Base-by-base conservation (phyloP, 129 eudicot genomes). In the Pseudognaphalium luteoalbum region DNA sequence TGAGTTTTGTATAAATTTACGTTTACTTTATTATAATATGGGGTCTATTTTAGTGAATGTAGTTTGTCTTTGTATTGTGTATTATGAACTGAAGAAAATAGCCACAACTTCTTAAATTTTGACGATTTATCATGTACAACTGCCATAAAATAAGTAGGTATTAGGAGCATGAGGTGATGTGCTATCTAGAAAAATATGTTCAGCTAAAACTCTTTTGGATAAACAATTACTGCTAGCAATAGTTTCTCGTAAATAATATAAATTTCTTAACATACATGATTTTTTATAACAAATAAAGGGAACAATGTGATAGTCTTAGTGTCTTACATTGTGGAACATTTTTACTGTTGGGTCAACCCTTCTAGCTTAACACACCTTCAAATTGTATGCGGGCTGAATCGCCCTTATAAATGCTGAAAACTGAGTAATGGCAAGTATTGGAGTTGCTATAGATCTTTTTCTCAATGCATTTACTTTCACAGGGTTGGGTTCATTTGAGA, bases 1-100 rank as follows among this genome's bases (percentile, higher is more conserved):
- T 93, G 77, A 81, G 92, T 80, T 32, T 2, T n/a, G 29, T 75
- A 34, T 39, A 30, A 63, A 10, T 30, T 63, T 25, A 25, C 28
- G 28, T 25, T 25, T 16, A 29, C 41, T 63, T 63, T 63, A 6
- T 32, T 30, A 32, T 30, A 33, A 19, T 35, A 29, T 80, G 12
- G 50, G 42, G 6, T 69, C 63, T 11, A 25, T 54, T 25, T 25
- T 51, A 37, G 28, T 25, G 28, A 25, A 25, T 25, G 28, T 25
- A 25, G 28, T 25, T 25, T 25, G 28, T 25, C 28, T 25, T 25
- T 25, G 28, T 25, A 25, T 25, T 25, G 28, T 25, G 28, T 25
- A 39, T 71, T 35, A 52, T 17, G 39, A 71, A 62, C 12, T 8
- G 66, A 54, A 75, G 41, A 51, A 19, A 76, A 66, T 62, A 42